Evolutionary conservation across 2,329 filamentous ascomycete genomes (phyloP), one percentile per base, ranked within the genome.

Genomic region (Aphanoascus verrucosus): DNA sequence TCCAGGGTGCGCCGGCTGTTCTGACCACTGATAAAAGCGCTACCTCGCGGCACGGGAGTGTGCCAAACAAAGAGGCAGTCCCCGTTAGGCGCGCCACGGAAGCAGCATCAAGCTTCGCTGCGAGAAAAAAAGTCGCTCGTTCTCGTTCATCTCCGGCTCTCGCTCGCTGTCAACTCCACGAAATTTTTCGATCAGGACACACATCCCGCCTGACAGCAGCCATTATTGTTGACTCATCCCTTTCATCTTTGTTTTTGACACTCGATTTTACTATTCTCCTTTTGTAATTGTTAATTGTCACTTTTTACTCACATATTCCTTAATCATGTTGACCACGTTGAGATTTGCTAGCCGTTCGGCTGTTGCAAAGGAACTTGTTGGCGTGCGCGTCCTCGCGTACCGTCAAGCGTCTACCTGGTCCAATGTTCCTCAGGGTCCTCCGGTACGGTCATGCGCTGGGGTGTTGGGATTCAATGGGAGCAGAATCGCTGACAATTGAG

Each of bases 381-480:
- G 63, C 60, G 55, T 69, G 62, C 69, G 70, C 59, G 62, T 65
- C 55, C 60, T 70, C 20, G 55, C 69, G 55, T 63, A 67, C 55
- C 76, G 80, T 67, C 80, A 83, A 64, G 83, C 81, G 62, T 95
- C 89, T 57, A 87, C 86, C 62, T 97, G 91, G 90, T 82, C 87
- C 67, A 85, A 86, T 66, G 88, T 97, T 53, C 85, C 88, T 62
- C 88, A 96, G 75, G 91, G 91, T 60, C 91, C 91, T 80, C 90
- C 91, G 68, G 89, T 93, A 82, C 74, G 86, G 81, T 40, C 49
- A 43, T 44, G 45, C 54, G 46, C 48, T 58, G 50, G 9, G n/a
- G 34, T 35, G 14, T 12, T 43, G 8, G 28, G 40, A 31, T 28
- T 48, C 41, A 34, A 28, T 53, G 7, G 15, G 28, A 7, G 35